Percentiles rank a stretch among this genome's conserved stretches.
Conservation (phyloP, 2,329 filamentous ascomycete species). For the Ophiostoma tasmaniense region DNA sequence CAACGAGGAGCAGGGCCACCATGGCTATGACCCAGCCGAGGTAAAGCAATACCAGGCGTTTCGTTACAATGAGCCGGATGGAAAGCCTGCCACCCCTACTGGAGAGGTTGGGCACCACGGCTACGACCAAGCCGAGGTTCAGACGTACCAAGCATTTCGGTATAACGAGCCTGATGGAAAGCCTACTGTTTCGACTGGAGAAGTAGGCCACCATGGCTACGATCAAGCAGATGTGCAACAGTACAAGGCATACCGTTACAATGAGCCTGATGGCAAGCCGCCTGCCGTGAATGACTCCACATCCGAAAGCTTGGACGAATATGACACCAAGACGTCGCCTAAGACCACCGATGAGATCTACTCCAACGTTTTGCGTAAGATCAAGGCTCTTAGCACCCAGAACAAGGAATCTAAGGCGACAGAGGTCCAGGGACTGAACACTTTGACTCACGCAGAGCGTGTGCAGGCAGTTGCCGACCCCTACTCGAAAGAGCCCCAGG, state of each 20-base stretch:
- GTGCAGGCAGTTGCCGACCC: slow-evolving; percentile 16
- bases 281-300: slow-evolving; percentile 25
- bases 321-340: slow-evolving; percentile 25
- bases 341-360: slow-evolving; percentile 27
- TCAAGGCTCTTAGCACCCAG: slow-evolving; percentile 13
- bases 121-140: slow-evolving; percentile 18
- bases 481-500: slow-evolving; percentile 39
- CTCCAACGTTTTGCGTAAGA: slow-evolving; percentile 20
- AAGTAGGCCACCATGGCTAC: slow-evolving; percentile 16
- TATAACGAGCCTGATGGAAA: slow-evolving; percentile 21
- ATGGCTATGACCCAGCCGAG: slow-evolving; percentile 16
- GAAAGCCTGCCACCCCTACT: slow-evolving; percentile 24
- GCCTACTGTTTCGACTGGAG: slow-evolving; percentile 26
- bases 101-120: slow-evolving; percentile 9
- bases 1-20: slow-evolving; percentile 19
- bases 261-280: slow-evolving; percentile 26
- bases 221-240: slow-evolving; percentile 16
- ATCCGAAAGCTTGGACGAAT: slow-evolving; percentile 31
- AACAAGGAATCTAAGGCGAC: slow-evolving; percentile 17
- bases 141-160: slow-evolving; percentile 21
- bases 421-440: slow-evolving; percentile 13
- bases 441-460: slow-evolving; percentile 11
- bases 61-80: slow-evolving; percentile 27
- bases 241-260: slow-evolving; percentile 29
- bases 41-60: slow-evolving; percentile 21